Evolutionary conservation across 164 flowering plant species (phyloP).

Genomic region (Kalanchoe fedtschenkoi): DNA sequence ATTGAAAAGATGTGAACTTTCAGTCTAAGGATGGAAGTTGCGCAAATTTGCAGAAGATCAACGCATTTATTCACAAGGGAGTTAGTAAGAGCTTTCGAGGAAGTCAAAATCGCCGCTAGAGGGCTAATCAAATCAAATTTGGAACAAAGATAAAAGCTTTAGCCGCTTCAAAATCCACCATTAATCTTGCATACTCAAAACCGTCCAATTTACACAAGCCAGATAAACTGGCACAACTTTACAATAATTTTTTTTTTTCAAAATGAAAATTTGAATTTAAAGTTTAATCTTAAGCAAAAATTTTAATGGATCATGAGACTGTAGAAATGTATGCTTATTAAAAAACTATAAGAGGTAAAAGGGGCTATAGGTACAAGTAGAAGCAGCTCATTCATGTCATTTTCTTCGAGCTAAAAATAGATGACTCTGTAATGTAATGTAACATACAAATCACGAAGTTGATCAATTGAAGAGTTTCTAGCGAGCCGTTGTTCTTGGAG

Average conservation of each 20-base stretch:
- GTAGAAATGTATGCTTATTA: not conserved
- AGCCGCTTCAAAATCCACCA: not conserved
- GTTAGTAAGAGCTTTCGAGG: slow-evolving; percentile 1
- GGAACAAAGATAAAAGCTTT: not conserved
- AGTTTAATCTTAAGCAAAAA: not conserved
- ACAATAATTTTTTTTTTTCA: too few species aligned
- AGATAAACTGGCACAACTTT: too few species aligned
- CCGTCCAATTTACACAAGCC: not conserved
- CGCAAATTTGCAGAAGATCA: slow-evolving; percentile 16
- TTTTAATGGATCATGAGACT: not conserved
- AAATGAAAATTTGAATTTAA: too few species aligned
- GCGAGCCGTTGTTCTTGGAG: slow-evolving; percentile 21
- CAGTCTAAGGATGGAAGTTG: slow-evolving; percentile 18
- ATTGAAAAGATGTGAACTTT: slow-evolving; percentile 30
- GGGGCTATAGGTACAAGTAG: slow-evolving; percentile 2
- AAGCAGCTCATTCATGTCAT: not conserved
- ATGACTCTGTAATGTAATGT: not conserved
- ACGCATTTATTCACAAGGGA: slow-evolving; percentile 20
- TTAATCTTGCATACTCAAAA: not conserved
- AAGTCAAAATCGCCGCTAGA: not conserved
- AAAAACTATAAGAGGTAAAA: not conserved
- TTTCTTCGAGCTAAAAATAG: not conserved
- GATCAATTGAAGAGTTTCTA: slow-evolving; percentile 53
- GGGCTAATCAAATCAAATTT: too few species aligned
- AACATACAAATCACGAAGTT: slow-evolving; percentile 2